Percentiles rank a stretch among this genome's conserved stretches.
Evolutionary conservation across 192 early-diverging fungal genomes (phyloP).

Genomic region (Gonapodya prolifera): DNA sequence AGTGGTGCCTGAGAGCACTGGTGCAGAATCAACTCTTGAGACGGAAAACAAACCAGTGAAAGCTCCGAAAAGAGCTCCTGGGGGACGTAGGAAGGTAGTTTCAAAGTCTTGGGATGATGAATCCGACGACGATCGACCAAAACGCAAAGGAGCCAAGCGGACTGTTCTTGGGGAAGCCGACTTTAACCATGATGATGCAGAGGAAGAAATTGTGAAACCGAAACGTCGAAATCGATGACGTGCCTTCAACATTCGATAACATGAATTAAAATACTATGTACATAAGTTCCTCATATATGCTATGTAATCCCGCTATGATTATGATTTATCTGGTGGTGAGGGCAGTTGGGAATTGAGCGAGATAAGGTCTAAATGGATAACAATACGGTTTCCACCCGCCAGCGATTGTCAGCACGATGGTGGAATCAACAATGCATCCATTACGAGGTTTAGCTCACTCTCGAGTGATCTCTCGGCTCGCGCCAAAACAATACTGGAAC

Average conservation of each 20-base stretch:
- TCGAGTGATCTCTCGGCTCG: neutral
- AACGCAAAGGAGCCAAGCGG: neutral
- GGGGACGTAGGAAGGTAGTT: neutral
- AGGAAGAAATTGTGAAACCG: neutral
- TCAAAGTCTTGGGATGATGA: neutral
- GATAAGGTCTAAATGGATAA: neutral
- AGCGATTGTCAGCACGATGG: neutral
- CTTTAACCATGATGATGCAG: neutral
- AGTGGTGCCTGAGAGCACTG: neutral
- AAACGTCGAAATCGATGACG: neutral
- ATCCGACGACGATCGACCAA: neutral
- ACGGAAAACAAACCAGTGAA: slow-evolving; percentile 4
- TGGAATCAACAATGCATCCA: neutral
- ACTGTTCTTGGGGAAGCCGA: neutral
- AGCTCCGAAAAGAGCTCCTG: neutral
- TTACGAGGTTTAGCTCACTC: neutral
- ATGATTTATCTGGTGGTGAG: neutral
- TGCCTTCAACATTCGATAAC: too few species aligned
- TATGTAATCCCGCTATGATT: too few species aligned
- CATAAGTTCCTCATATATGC: too few species aligned
- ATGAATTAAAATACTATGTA: neutral
- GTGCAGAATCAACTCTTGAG: neutral
- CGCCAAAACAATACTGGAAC: neutral
- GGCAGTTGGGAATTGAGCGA: neutral
- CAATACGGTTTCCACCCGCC: neutral